These are phyloP conservation scores for Globisporangium paddicum DNA, from an alignment of 352 stramenopile genomes.

Conservation along the genomic window DNA sequence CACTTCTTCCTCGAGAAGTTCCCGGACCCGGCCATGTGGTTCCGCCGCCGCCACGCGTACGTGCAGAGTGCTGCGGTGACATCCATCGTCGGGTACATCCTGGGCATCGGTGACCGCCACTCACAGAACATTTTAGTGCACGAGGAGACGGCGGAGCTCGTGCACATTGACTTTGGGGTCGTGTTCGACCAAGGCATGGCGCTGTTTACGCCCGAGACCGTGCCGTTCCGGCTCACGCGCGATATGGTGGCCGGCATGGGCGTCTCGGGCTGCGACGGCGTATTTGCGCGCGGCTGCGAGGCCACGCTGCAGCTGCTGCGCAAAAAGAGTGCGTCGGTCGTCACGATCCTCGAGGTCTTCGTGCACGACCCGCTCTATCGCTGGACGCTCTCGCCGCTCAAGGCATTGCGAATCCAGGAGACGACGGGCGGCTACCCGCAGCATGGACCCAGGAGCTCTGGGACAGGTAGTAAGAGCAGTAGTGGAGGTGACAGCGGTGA, in stretches of 20 bases:
- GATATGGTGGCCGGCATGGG: slow-evolving; percentile 99
- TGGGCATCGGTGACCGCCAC: slow-evolving; percentile 98
- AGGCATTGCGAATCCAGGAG: slow-evolving; percentile 81
- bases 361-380: slow-evolving; percentile 99
- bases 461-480: slow-evolving; percentile 9
- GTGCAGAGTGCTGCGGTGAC: slow-evolving; percentile 95
- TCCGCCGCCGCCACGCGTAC: slow-evolving; percentile 91
- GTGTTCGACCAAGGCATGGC: slow-evolving; percentile 98
- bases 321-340: slow-evolving; percentile 91
- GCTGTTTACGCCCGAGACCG: slow-evolving; percentile 94
- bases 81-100: slow-evolving; percentile 95
- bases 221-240: slow-evolving; percentile 98
- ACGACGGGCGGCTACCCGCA: slow-evolving; percentile 8
- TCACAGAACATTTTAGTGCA: slow-evolving; percentile 99
- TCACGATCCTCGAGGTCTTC: slow-evolving; percentile 99
- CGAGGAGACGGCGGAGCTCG: slow-evolving; percentile 94
- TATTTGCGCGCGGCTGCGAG: slow-evolving; percentile 95
- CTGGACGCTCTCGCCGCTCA: slow-evolving; percentile 93
- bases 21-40: slow-evolving; percentile 92
- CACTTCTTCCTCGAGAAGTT: slow-evolving; percentile 98
- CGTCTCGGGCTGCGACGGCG: slow-evolving; percentile 92
- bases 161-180: slow-evolving; percentile 99
- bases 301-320: slow-evolving; percentile 90
- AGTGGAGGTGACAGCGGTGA: slow-evolving; percentile 15
- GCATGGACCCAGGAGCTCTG: slow-evolving; percentile 3